Evolutionary conservation across 768 basidiomycete species (phyloP).

Genomic region (Porphyrellus cyaneotinctus): DNA sequence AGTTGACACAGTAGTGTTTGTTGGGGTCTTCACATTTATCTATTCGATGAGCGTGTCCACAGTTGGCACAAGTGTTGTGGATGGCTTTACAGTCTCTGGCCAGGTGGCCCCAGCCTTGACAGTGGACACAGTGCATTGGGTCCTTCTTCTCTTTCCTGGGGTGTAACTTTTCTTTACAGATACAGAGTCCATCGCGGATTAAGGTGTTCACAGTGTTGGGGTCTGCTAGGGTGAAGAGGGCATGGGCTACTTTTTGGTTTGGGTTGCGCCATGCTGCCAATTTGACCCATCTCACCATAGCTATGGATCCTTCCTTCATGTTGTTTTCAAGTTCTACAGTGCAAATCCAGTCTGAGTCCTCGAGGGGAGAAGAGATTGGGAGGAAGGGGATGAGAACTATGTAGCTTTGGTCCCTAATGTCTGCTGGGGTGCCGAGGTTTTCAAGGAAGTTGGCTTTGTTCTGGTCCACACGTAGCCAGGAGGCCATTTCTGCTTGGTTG

Average conservation of each 20-base stretch:
- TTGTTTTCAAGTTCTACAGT: not conserved
- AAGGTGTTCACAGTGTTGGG: not conserved
- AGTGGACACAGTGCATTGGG: not conserved
- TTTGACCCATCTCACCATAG: not conserved
- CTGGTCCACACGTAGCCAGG: fast-evolving
- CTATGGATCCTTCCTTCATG: not conserved
- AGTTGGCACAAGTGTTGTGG: not conserved
- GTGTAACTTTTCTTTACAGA: not conserved
- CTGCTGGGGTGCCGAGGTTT: fast-evolving
- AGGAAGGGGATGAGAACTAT: not conserved
- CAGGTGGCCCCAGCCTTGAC: slow-evolving; percentile 2
- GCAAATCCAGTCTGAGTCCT: not conserved
- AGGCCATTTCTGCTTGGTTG: fast-evolving
- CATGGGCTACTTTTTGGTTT: not conserved
- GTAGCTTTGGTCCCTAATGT: not conserved
- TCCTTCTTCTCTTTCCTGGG: not conserved
- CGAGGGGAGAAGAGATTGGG: not conserved
- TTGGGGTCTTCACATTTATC: not conserved
- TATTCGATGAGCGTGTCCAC: not conserved
- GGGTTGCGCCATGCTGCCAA: fast-evolving
- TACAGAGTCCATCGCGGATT: not conserved
- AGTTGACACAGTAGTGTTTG: not conserved
- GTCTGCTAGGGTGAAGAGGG: not conserved
- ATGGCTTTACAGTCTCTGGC: not conserved
- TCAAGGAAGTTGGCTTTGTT: not conserved